Base-by-base conservation (phyloP, 177 flowering plant genomes). In the Vitis hybrid region DNA sequence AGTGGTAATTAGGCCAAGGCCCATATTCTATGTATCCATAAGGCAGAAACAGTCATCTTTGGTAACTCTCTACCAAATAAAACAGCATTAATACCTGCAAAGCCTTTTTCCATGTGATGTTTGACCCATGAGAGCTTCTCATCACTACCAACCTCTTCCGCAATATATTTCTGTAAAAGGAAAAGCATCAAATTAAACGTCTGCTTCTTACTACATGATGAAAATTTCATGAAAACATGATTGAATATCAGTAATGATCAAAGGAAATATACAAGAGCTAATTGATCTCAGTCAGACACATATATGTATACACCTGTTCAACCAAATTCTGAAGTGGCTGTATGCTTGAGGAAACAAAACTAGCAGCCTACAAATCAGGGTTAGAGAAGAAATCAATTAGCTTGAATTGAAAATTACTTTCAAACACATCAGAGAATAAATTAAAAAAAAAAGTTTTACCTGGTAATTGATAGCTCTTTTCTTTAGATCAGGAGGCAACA, bases 401-500 rank as follows among this genome's bases (percentile, higher is more conserved):
- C 27, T 18, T 27, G 52, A 50, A 13, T 19, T 19, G 63, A 21
- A 12, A 66, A 30, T 32, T 56, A 35, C 24, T 17, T 56, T 4
- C 30, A 3, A 55, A 4, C 6, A 2, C 1, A 17, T 13, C 19
- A 55, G 27, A 21, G 13, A 4, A 9, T 6, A 50, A 68, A 51
- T 57, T 18, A 17, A 2, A 32, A 52, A 66, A 32, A 35, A 13
- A 68, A 48, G 4, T 32, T 65, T 55, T 58, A 93, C 98, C 91
- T 94, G 96, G 75, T 82, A 82, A 82, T 94, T 90, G 50, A 92
- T 54, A 14, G 91, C 94, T 79, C 75, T 90, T 72, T 78, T 86
- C 70, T 84, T 81, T 71, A 84, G 80, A 81, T 94, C 92, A 62
- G 15, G 18, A 35, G 97, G 98, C 79, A 94, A 76, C 62, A 94